These are phyloP conservation scores for Adansonia rubrostipa DNA, from an alignment of 441 rosid species.

Conservation along the genomic window DNA sequence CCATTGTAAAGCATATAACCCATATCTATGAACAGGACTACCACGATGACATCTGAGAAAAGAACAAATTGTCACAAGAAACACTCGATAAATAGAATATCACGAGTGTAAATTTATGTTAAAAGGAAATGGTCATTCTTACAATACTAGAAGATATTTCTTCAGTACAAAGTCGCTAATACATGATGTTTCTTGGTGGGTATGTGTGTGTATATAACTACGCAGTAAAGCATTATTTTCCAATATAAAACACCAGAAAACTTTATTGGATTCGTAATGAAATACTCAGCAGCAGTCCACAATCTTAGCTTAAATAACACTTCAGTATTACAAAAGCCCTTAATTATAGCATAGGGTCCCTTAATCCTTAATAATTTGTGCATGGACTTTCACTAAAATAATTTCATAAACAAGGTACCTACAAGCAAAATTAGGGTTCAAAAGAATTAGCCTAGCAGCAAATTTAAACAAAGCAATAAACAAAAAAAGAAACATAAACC, in stretches of 20 bases:
- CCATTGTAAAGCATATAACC: constrained; percentile 91
- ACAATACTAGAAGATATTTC: not conserved
- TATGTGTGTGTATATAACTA: not conserved
- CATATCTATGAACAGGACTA: constrained; percentile 92
- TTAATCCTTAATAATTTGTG: not conserved
- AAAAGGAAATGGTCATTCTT: not conserved
- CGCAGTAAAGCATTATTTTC: not conserved
- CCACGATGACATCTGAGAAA: constrained; percentile 81
- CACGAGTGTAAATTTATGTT: not conserved
- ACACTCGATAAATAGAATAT: not conserved
- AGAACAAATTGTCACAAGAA: constrained; percentile 10
- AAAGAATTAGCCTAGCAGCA: not conserved
- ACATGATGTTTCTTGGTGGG: not conserved
- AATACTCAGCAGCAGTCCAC: not conserved
- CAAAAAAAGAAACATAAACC: not conserved
- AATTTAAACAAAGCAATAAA: not conserved
- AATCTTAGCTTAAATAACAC: constrained; percentile 5
- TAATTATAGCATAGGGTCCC: not conserved
- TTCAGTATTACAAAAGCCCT: not conserved
- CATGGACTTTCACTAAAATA: not conserved
- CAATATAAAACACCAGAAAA: not conserved
- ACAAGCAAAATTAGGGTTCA: not conserved
- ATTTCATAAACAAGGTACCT: not conserved
- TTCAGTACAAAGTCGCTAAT: not conserved
- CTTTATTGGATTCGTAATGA: not conserved